Evolutionary conservation across 371 early-diverging fungal species (phyloP).

Genomic region (Apophysomyces elegans): DNA sequence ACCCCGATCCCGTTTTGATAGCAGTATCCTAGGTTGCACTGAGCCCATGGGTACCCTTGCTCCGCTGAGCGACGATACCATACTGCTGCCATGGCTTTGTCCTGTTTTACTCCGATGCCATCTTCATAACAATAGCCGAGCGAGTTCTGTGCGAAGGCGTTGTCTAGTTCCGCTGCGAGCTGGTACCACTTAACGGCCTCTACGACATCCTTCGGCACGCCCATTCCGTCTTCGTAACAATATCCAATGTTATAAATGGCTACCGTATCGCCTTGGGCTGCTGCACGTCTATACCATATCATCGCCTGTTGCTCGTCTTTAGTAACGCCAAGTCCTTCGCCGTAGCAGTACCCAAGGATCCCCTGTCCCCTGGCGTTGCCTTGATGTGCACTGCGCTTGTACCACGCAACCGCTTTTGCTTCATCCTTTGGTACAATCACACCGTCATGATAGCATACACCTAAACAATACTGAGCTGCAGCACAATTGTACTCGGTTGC

Average conservation of each 20-base stretch:
- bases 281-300: constrained; percentile 70
- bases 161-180: constrained; percentile 73
- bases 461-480: constrained; percentile 56
- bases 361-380: constrained; percentile 71
- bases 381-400: constrained; percentile 59
- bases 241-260: constrained; percentile 84
- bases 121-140: constrained; percentile 82
- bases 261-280: constrained; percentile 67
- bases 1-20: constrained; percentile 87
- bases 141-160: constrained; percentile 79
- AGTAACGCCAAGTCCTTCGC: constrained; percentile 79
- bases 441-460: constrained; percentile 73
- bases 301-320: constrained; percentile 70
- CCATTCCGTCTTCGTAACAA: constrained; percentile 85
- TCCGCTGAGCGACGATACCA: constrained; percentile 77
- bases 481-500: constrained; percentile 45
- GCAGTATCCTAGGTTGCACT: constrained; percentile 84
- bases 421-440: constrained; percentile 57
- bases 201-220: constrained; percentile 64
- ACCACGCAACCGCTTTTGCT: constrained; percentile 61
- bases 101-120: constrained; percentile 68
- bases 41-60: constrained; percentile 59
- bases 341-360: constrained; percentile 75
- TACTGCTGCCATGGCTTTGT: constrained; percentile 42
- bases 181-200: constrained; percentile 79